Percentiles rank a stretch among this genome's conserved stretches.
These are phyloP conservation scores for Fraxinus sp. DNA, from an alignment of 305 asterid species.

Conservation along the genomic window DNA sequence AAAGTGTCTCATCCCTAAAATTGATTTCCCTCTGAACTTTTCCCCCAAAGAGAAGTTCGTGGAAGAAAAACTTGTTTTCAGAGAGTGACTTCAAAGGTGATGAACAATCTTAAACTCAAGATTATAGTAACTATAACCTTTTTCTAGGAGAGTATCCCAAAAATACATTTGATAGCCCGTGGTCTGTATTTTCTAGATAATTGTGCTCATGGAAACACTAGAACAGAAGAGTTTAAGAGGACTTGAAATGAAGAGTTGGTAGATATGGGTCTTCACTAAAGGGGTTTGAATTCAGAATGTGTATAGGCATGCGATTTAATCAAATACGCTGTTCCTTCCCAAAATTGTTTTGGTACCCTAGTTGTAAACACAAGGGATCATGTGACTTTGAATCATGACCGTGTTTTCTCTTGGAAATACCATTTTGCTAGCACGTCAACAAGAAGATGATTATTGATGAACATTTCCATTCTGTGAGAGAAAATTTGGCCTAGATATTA, in stretches of 20 bases:
- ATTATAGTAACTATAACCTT: not conserved
- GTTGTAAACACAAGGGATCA: not conserved
- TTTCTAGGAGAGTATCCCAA: not conserved
- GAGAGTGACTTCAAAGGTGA: not conserved
- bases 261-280: not conserved
- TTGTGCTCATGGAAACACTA: not conserved
- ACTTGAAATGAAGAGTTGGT: not conserved
- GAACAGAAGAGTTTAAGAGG: not conserved
- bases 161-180: not conserved
- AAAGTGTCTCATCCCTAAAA: not conserved
- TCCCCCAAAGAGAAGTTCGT: not conserved
- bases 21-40: not conserved
- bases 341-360: not conserved
- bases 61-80: not conserved
- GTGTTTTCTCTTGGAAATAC: not conserved
- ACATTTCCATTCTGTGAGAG: not conserved
- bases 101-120: not conserved
- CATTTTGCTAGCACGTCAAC: not conserved
- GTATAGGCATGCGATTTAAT: not conserved
- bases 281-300: not conserved
- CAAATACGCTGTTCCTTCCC: not conserved
- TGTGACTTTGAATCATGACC: not conserved
- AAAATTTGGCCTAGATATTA: not conserved
- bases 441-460: not conserved
- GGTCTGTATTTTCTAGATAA: not conserved